These are phyloP conservation scores for Ilex paraguariensis DNA, from an alignment of 305 asterid species.

Conservation along the genomic window DNA sequence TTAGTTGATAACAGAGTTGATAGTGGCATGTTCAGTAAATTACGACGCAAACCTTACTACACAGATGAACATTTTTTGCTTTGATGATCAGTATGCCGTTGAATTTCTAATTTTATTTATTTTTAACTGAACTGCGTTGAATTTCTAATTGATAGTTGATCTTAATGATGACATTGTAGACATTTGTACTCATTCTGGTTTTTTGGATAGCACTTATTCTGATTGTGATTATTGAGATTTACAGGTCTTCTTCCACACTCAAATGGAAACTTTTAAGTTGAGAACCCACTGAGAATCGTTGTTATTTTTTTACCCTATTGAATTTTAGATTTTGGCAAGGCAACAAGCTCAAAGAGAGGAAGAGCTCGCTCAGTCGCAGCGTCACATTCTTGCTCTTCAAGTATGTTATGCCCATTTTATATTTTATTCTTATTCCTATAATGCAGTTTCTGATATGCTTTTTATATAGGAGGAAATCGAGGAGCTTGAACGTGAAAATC, in stretches of 20 bases:
- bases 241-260: background rate
- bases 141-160: too few relatives aligned
- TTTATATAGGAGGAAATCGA: slow-evolving; percentile 85
- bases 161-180: too few relatives aligned
- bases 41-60: too few relatives aligned
- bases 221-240: too few relatives aligned
- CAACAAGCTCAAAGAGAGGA: slow-evolving; percentile 99
- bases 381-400: slow-evolving; percentile 97
- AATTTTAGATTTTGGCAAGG: slow-evolving; percentile 87
- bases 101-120: too few relatives aligned
- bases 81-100: too few relatives aligned
- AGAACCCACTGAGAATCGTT: background rate
- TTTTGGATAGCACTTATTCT: too few relatives aligned
- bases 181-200: too few relatives aligned
- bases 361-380: slow-evolving; percentile 94
- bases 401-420: slow-evolving; percentile 34
- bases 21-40: too few relatives aligned
- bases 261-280: background rate
- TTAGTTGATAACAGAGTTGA: too few relatives aligned
- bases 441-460: slow-evolving; percentile 18
- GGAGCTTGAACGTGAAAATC: slow-evolving; percentile 97
- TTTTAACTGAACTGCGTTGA: too few relatives aligned
- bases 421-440: background rate
- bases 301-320: slow-evolving; percentile 13
- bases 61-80: too few relatives aligned